These are phyloP conservation scores for Aphanomyces invadans DNA, from an alignment of 352 stramenopile species.

Conservation along the genomic window DNA sequence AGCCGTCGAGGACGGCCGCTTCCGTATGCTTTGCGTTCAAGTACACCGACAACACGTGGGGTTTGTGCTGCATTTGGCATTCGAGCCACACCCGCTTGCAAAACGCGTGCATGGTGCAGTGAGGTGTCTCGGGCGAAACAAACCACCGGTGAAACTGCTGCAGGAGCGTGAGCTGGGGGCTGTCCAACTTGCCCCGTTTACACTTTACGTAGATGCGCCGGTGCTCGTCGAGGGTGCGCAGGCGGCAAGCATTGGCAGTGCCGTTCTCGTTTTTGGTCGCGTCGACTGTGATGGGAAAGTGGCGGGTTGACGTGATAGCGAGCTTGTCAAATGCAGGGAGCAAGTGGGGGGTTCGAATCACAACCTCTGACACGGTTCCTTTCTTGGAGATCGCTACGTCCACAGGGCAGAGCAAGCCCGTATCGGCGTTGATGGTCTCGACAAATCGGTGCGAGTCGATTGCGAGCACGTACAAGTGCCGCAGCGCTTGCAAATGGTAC, in stretches of 20 bases:
- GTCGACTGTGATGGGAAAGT: slow-evolving; percentile 66
- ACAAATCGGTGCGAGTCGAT: slow-evolving; percentile 63
- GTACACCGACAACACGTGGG: not conserved
- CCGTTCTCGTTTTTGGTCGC: slow-evolving; percentile 6
- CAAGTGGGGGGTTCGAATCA: slow-evolving; percentile 54
- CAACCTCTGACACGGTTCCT: slow-evolving; percentile 24
- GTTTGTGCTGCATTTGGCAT: slow-evolving; percentile 5
- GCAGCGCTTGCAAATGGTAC: slow-evolving; percentile 78
- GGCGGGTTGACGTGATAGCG: slow-evolving; percentile 36
- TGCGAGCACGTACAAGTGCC: slow-evolving; percentile 88
- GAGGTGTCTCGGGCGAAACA: not conserved
- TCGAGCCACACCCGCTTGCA: slow-evolving; percentile 9
- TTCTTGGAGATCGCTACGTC: slow-evolving; percentile 39
- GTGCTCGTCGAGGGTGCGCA: not conserved
- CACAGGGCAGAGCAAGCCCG: slow-evolving; percentile 39
- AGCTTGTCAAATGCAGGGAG: slow-evolving; percentile 57
- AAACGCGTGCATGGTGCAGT: not conserved
- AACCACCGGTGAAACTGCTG: slow-evolving; percentile 5
- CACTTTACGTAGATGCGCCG: not conserved
- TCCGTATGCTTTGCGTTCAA: slow-evolving; percentile 8
- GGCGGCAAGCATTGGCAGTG: not conserved
- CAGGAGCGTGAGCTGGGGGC: not conserved
- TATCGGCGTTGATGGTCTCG: slow-evolving; percentile 70
- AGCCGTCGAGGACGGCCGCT: not conserved
- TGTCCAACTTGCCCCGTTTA: not conserved